Evolutionary conservation across 345 rosid genomes (phyloP).

Genomic region (Melastoma malabathricum): DNA sequence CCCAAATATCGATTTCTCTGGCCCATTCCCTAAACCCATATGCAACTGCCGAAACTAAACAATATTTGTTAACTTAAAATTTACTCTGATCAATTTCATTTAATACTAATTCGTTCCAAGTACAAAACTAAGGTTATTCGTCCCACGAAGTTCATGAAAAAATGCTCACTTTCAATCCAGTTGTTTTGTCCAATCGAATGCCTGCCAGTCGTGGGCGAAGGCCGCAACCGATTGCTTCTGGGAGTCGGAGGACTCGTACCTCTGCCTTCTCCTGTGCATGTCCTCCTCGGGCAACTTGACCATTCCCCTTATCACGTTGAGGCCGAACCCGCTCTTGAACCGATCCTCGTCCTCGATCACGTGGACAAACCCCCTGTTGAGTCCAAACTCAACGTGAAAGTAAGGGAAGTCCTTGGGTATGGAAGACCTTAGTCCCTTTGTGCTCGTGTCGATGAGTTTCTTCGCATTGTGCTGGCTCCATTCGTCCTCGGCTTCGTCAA

Average conservation of each 20-base stretch:
- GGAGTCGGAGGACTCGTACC: constrained; percentile 45
- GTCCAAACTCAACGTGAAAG: constrained; percentile 87
- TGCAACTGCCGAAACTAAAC: no score
- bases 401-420: constrained; percentile 89
- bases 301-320: constrained; percentile 89
- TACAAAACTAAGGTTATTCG: no score
- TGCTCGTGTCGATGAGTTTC: constrained; percentile 81
- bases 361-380: constrained; percentile 70
- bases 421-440: constrained; percentile 69
- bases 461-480: constrained; percentile 98
- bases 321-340: constrained; percentile 71
- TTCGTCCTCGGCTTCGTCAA: constrained; percentile 94
- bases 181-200: constrained; percentile 88
- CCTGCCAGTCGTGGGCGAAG: constrained; percentile 58
- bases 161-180: constrained; percentile 23
- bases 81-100: no score
- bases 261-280: constrained; percentile 65
- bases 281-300: constrained; percentile 67
- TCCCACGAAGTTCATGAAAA: no score
- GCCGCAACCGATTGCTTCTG: constrained; percentile 53
- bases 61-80: no score
- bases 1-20: not conserved
- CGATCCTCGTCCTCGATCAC: constrained; percentile 88
- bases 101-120: no score
- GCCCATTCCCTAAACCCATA: no score